Percentiles rank a stretch among this genome's conserved stretches.
phyloP scores from a whole-genome alignment of 441 rosid genomes.

The Syzygium syzygioides region DNA sequence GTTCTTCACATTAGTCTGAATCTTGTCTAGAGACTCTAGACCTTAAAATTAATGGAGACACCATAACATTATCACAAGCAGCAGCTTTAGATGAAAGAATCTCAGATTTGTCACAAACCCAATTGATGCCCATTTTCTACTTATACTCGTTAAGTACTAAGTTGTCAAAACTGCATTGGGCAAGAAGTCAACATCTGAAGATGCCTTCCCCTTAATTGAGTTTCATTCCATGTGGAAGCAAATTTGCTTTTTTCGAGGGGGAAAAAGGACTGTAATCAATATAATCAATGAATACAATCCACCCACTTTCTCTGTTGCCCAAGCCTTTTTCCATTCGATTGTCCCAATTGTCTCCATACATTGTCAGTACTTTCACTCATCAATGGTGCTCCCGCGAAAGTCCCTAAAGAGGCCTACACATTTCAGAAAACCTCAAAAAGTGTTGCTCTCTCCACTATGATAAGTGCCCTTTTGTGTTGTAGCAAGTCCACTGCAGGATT shows the following conservation, averaged over 20 bases:
- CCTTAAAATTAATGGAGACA: background rate
- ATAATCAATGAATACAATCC: background rate
- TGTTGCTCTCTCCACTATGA: background rate
- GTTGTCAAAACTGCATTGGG: constrained; percentile 7
- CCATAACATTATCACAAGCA: background rate
- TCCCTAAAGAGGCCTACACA: constrained; percentile 17
- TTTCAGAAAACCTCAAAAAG: background rate
- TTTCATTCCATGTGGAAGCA: background rate
- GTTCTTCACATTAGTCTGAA: background rate
- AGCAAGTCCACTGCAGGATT: background rate
- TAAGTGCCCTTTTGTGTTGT: background rate
- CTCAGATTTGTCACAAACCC: background rate
- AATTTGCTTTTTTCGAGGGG: background rate
- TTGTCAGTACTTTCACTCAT: constrained; percentile 12
- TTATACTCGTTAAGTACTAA: background rate
- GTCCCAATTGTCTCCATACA: background rate
- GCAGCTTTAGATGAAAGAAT: background rate
- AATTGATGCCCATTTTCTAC: background rate
- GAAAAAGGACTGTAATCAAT: background rate
- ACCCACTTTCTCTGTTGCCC: constrained; percentile 11
- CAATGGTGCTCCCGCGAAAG: background rate
- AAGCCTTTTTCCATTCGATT: background rate
- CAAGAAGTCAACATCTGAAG: background rate
- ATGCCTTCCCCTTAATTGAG: background rate
- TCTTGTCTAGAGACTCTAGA: background rate